A percentile compares a stretch with the other conserved stretches of the same genome.
These are phyloP conservation scores for Aspergillus arachidicola DNA, from an alignment of 2,329 filamentous ascomycete species.

Conservation along the genomic window DNA sequence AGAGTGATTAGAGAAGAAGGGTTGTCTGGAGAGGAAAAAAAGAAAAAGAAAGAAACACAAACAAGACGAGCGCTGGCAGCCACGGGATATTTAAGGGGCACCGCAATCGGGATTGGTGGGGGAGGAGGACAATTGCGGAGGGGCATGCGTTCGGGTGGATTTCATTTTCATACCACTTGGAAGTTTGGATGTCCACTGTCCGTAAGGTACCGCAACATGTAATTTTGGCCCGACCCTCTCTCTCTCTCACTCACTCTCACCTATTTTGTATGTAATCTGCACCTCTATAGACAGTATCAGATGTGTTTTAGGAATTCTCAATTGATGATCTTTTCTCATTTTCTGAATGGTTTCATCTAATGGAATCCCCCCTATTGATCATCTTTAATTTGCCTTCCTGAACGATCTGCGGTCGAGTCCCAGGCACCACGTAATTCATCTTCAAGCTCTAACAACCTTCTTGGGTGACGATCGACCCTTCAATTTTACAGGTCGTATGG, in stretches of 20 bases:
- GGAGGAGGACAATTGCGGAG: slow-evolving; percentile 6
- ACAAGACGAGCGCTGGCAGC: not conserved
- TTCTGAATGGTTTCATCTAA: not conserved
- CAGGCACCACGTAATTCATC: slow-evolving; percentile 4
- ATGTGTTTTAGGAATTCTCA: not conserved
- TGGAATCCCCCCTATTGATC: not conserved
- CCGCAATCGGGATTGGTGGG: slow-evolving; percentile 5
- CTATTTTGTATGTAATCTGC: not conserved
- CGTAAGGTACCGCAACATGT: not conserved
- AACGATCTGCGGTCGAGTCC: slow-evolving; percentile 1
- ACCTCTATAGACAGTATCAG: not conserved
- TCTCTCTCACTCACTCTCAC: no score
- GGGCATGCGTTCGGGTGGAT: not conserved
- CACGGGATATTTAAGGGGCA: slow-evolving; percentile 12
- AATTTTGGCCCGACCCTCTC: not conserved
- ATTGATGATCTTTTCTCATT: not conserved
- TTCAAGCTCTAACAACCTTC: slow-evolving; percentile 3
- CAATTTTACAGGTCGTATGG: slow-evolving; percentile 2
- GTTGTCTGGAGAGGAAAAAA: slow-evolving; percentile 4
- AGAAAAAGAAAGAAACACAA: slow-evolving; percentile 6
- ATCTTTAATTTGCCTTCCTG: slow-evolving; percentile 2
- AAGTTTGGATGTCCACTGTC: no score
- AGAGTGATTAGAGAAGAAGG: slow-evolving; percentile 2
- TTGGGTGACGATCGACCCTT: slow-evolving; percentile 3
- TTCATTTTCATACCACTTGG: not conserved